These are phyloP conservation scores for Salmacisia buchloeana DNA, from an alignment of 1,284 basidiomycete species.

Conservation along the genomic window DNA sequence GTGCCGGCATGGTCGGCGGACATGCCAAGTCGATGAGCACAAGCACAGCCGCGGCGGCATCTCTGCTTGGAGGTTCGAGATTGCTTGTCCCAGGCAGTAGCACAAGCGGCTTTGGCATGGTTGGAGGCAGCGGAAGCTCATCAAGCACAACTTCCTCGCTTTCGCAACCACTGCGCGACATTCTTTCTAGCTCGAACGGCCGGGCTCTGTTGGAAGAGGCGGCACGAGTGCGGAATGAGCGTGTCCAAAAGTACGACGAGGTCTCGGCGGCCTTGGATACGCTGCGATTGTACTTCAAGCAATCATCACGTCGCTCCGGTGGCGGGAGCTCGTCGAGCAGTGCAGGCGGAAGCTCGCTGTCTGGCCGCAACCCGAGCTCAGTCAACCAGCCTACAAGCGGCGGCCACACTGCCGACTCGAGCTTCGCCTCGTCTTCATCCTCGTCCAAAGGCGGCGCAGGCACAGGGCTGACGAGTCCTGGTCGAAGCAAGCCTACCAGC, in stretches of 20 bases:
- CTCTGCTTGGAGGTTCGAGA: background rate
- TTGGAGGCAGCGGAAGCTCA: too few relatives aligned
- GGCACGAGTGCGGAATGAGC: background rate
- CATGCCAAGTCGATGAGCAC: background rate
- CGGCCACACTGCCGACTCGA: background rate
- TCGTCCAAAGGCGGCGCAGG: background rate
- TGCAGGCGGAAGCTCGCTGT: background rate
- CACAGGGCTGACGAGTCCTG: too few relatives aligned
- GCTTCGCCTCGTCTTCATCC: background rate
- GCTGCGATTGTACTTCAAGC: background rate
- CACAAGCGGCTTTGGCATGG: background rate
- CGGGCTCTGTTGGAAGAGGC: background rate
- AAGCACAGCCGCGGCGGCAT: background rate
- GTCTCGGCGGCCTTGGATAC: background rate
- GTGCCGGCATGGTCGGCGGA: background rate
- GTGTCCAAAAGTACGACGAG: slow-evolving; percentile 3
- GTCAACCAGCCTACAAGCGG: background rate
- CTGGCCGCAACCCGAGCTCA: background rate
- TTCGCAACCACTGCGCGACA: background rate
- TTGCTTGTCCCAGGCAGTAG: background rate
- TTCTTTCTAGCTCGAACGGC: background rate
- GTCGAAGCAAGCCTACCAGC: background rate
- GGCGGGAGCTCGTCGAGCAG: background rate
- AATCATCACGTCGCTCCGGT: background rate
- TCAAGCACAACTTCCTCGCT: too few relatives aligned